Conservation (phyloP, 2,329 filamentous ascomycete species). For the Colletotrichum camelliae region DNA sequence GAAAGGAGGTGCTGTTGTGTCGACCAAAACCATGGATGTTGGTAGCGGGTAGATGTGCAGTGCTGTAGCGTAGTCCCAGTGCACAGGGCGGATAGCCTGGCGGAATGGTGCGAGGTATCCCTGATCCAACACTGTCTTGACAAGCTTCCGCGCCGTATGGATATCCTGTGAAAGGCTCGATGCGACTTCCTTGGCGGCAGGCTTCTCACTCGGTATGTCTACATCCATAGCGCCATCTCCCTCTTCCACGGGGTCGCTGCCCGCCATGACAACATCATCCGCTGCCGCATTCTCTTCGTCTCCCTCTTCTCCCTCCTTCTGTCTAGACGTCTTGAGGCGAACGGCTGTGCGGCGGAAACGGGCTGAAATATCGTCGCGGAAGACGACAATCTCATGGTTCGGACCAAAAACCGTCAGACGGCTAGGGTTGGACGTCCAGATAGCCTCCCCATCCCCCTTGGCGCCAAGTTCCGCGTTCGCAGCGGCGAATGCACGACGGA, state of each 20-base stretch:
- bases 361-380: constrained; percentile 84
- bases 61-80: constrained; percentile 85
- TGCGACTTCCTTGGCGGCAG: constrained; percentile 4
- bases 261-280: constrained; percentile 39
- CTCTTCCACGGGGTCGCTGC: constrained; percentile 25
- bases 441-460: constrained; percentile 66
- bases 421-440: constrained; percentile 90
- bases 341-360: constrained; percentile 80
- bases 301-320: constrained; percentile 29
- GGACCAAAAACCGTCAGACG: constrained; percentile 86
- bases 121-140: constrained; percentile 92
- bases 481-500: constrained; percentile 79
- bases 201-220: constrained; percentile 33
- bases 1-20: constrained; percentile 82
- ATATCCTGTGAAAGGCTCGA: constrained; percentile 50
- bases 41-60: constrained; percentile 89
- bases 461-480: constrained; percentile 72
- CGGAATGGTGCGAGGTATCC: constrained; percentile 88
- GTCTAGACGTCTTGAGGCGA: constrained; percentile 60
- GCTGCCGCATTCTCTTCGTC: constrained; percentile 30
- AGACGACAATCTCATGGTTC: constrained; percentile 83
- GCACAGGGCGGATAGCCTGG: constrained; percentile 76
- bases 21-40: constrained; percentile 81
- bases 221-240: constrained; percentile 48
- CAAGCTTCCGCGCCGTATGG: constrained; percentile 74